phyloP scores from a whole-genome alignment of 192 early-diverging fungal genomes.

The Backusella psychrophila region DNA sequence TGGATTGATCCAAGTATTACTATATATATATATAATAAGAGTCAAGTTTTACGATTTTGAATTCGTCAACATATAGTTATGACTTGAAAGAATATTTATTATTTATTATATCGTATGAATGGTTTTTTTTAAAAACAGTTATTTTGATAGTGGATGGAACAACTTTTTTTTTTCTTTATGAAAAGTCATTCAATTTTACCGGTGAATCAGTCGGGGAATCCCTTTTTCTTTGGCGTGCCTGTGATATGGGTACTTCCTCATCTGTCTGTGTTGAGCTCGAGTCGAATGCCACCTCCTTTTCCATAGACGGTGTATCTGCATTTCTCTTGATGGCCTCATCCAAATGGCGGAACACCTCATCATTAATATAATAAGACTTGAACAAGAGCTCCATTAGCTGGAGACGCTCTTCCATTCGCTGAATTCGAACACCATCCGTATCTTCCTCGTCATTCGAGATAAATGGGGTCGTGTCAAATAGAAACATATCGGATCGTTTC shows the following conservation, averaged over 20 bases:
- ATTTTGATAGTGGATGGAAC: neutral
- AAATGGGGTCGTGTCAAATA: neutral
- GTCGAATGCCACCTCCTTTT: neutral
- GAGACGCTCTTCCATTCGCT: slow-evolving; percentile 12
- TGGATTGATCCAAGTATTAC: too few species aligned
- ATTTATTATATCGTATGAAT: neutral
- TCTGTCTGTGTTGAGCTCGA: neutral
- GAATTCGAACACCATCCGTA: neutral
- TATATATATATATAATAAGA: too few species aligned
- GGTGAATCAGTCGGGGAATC: neutral
- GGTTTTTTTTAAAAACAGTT: neutral
- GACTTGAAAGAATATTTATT: neutral
- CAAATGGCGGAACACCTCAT: neutral
- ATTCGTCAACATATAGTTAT: neutral
- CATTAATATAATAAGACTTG: slow-evolving; percentile 9
- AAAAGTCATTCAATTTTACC: neutral
- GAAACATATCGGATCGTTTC: neutral
- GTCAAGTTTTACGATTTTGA: too few species aligned
- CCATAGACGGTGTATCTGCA: neutral
- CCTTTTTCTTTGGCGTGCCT: neutral
- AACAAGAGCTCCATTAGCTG: slow-evolving; percentile 12
- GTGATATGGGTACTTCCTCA: neutral
- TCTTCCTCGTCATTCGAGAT: neutral
- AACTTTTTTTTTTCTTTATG: too few species aligned
- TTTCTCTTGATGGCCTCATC: slow-evolving; percentile 10